A percentile compares a stretch with the other conserved stretches of the same genome.
Conservation (phyloP, 768 basidiomycete species). For the Boletus barrowsii region DNA sequence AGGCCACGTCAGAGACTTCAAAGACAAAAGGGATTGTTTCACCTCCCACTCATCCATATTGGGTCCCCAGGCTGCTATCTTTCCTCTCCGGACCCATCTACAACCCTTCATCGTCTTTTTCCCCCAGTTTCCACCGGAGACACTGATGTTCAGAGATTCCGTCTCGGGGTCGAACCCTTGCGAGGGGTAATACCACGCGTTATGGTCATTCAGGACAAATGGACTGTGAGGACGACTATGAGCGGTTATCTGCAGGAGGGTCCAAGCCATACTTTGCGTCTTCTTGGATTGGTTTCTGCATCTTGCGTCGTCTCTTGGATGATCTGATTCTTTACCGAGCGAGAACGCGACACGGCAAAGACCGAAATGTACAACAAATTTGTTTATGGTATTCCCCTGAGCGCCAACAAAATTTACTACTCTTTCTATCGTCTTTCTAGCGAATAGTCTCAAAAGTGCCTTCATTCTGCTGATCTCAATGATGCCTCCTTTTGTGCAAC, state of each 20-base stretch:
- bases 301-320: background rate
- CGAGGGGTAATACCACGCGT: conserved; percentile 84
- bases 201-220: conserved; percentile 66
- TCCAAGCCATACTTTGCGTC: conserved; percentile 28
- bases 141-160: conserved; percentile 46
- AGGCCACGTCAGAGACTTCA: conserved; percentile 8
- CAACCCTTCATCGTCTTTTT: conserved; percentile 72
- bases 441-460: background rate
- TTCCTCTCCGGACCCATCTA: conserved; percentile 79
- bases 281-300: conserved; percentile 32
- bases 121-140: conserved; percentile 78
- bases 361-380: conserved; percentile 10
- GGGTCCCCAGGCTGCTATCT: conserved; percentile 82
- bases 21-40: conserved; percentile 2
- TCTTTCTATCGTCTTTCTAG: background rate
- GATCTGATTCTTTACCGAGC: no score
- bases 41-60: conserved; percentile 87
- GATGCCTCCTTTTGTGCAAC: conserved; percentile 54
- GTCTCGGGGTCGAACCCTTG: conserved; percentile 69
- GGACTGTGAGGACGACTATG: conserved; percentile 22
- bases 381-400: background rate
- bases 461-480: conserved; percentile 10
- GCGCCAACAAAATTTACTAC: background rate
- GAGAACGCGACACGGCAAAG: conserved; percentile 17
- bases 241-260: conserved; percentile 3